phyloP scores from a whole-genome alignment of 2,329 filamentous ascomycete genomes.

The Raffaelea arxii region DNA sequence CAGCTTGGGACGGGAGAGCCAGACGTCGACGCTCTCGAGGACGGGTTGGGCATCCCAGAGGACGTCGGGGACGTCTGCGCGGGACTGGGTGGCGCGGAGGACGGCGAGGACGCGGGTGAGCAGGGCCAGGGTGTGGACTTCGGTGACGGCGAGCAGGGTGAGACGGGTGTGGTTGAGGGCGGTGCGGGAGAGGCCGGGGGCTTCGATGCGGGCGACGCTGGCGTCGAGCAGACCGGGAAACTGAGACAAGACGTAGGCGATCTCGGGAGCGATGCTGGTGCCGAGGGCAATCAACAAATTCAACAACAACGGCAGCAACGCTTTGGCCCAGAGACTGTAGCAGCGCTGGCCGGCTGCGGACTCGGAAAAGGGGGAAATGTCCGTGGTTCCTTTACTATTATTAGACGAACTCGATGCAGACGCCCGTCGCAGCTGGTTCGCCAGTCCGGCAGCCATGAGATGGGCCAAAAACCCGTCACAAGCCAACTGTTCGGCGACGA shows the following conservation, averaged over 20 bases:
- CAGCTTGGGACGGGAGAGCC: constrained; percentile 58
- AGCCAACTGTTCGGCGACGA: constrained; percentile 81
- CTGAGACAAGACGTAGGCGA: constrained; percentile 79
- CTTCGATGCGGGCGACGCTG: constrained; percentile 63
- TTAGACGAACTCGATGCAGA: too few relatives aligned
- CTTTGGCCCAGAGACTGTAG: constrained; percentile 84
- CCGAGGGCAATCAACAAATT: constrained; percentile 81
- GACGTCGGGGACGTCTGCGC: constrained; percentile 61
- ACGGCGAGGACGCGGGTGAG: constrained; percentile 63
- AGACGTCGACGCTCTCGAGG: constrained; percentile 75
- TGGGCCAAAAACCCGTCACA: constrained; percentile 75
- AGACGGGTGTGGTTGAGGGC: constrained; percentile 36
- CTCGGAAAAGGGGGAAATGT: constrained; percentile 71
- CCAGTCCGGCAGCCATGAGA: constrained; percentile 69
- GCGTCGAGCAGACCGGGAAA: constrained; percentile 71
- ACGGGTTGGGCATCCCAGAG: constrained; percentile 61
- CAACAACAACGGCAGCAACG: constrained; percentile 76
- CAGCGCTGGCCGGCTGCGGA: constrained; percentile 59
- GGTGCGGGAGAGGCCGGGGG: constrained; percentile 42
- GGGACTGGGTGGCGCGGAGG: constrained; percentile 55
- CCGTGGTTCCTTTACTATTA: too few relatives aligned
- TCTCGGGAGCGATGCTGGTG: constrained; percentile 70
- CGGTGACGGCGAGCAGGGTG: constrained; percentile 62
- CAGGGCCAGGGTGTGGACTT: constrained; percentile 70
- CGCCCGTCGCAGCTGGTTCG: constrained; percentile 62